Percentiles rank a stretch among this genome's conserved stretches.
These are phyloP conservation scores for Didymella sp. DNA, from an alignment of 2,329 filamentous ascomycete species.

Conservation along the genomic window DNA sequence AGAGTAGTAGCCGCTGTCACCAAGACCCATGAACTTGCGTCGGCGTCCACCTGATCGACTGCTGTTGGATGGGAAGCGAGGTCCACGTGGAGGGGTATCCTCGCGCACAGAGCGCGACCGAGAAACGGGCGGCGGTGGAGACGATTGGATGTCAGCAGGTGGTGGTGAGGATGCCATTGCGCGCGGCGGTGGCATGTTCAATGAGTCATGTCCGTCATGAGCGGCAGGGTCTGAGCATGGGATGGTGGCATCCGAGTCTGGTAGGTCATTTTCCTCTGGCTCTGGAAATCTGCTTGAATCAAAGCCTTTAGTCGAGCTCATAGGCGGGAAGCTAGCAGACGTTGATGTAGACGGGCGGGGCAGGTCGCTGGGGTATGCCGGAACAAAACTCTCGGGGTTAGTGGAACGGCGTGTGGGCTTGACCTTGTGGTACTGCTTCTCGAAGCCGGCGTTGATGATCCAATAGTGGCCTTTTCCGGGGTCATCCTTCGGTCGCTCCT, in stretches of 20 bases:
- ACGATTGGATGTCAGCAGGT: constrained; percentile 78
- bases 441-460: constrained; percentile 89
- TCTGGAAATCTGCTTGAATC: constrained; percentile 60
- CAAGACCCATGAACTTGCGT: constrained; percentile 79
- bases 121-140: constrained; percentile 86
- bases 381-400: constrained; percentile 50
- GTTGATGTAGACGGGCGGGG: constrained; percentile 51
- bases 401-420: constrained; percentile 69
- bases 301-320: constrained; percentile 53
- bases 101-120: constrained; percentile 63
- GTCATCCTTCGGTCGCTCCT: constrained; percentile 94
- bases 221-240: constrained; percentile 59
- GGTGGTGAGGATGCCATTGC: constrained; percentile 72
- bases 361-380: constrained; percentile 42
- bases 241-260: constrained; percentile 60
- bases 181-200: constrained; percentile 54
- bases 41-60: constrained; percentile 74
- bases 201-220: constrained; percentile 55
- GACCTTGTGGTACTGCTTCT: constrained; percentile 87
- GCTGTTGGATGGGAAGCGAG: constrained; percentile 67
- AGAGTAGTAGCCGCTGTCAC: constrained; percentile 96
- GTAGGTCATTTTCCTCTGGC: constrained; percentile 55
- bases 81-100: constrained; percentile 77
- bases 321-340: constrained; percentile 43
- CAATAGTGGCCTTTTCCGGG: constrained; percentile 98